Evolutionary conservation across 306 rosid species (phyloP), one percentile per base, ranked within the genome.

Genomic region (Pyrus betulifolia): DNA sequence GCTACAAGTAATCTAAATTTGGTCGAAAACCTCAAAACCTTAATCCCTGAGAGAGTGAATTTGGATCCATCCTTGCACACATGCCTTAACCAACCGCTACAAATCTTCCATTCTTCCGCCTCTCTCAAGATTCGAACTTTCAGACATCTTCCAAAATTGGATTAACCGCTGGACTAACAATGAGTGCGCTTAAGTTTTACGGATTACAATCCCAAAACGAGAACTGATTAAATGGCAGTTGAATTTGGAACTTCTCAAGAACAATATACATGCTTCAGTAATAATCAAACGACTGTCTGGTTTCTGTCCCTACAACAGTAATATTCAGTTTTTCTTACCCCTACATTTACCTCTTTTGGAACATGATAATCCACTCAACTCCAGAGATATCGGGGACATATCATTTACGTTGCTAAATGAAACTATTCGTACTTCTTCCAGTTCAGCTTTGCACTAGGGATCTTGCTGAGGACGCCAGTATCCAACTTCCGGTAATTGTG

Each of bases 401-500:
- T 58, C 59, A 64, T 44, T 38, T 61, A 44, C 57, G 40, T 23
- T 23, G 23, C 66, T 38, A 78, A 57, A 74, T 66, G 52, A 51
- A 82, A 68, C 81, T 88, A 94, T 31, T 88, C 94, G 76, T 19
- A 25, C 84, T 94, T 94, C 84, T 85, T 90, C 76, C 75, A 85
- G 80, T 42, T 80, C 79, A 82, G 22, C 28, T 64, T 80, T 72
- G 96, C 96, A 72, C 79, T 91, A 2, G 97, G 95, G 25, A 93
- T 93, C 88, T 73, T 95, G 89, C 98, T 92, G 76, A 91, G 91
- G 73, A 94, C 38, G 55, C 85, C 74, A 13, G 84, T n/a, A 76
- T 93, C 98, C 25, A 93, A 67, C 88, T 85, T 90, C 73, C 2
- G 63, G 49, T 85, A 91, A 30, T 84, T 62, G 66, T 76, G 76